Base-by-base conservation (phyloP, 192 early-diverging fungal species). In the Coemansia reversa region DNA sequence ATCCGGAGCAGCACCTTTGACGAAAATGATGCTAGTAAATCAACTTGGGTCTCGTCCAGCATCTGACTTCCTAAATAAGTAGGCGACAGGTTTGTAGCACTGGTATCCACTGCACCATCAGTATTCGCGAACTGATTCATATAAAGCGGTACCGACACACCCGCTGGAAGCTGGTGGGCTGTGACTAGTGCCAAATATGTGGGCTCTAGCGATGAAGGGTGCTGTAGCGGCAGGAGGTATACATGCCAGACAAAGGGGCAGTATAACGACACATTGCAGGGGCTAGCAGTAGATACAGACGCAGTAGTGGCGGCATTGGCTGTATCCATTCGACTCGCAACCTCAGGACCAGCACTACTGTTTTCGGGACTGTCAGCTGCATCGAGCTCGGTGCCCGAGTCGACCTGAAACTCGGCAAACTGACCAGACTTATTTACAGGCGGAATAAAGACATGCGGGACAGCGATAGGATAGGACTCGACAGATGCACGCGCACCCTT, bases 21-120 rank as follows among this genome's bases (percentile, higher is more conserved):
- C 0, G 85, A 89, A 52, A 84, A 90, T n/a, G 79, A 65, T 7
- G 76, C 81, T 1, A 89, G 56, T 2, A 55, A n/a, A 0, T 83
- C 74, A 0, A 85, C 63, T 19, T 81, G 72, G 8, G 75, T 76
- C 0, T 51, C 16, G 7, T 65, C 60, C 23, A 86, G 49, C 4
- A 66, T 20, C 50, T 67, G 73, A 6, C 60, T 51, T 7, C 79
- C 69, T 6, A 75, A 24, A 39, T 69, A 72, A 42, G 32, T 0
- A 0, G 57, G 56, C 32, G 18, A n/a, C 11, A 81, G 60, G 1
- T 49, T 11, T 5, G 73, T 72, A 24, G 30, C 39, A 2, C 54
- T 18, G 8, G 33, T 42, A 47, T 74, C 58, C 27, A 58, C 12
- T 22, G 66, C 57, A 0, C 54, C 62, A n/a, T 28, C 27, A 3